Conservation (phyloP, 129 eudicot species). For the Artemisia annua region DNA sequence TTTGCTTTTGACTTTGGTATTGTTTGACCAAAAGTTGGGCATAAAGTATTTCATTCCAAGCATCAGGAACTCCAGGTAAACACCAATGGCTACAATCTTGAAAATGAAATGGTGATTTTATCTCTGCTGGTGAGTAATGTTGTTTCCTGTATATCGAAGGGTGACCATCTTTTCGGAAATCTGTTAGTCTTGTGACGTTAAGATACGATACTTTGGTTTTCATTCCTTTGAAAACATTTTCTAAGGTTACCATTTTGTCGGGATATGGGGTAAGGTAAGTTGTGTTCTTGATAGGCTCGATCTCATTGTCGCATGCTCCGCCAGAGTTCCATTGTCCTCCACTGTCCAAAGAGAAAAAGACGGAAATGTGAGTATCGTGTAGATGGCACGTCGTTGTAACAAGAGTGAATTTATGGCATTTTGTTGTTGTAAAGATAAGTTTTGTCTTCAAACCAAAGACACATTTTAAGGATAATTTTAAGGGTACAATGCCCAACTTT, state of each 20-base stretch:
- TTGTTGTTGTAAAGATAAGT: constrained; percentile 7
- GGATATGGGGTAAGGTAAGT: constrained; percentile 66
- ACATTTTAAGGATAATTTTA: background rate
- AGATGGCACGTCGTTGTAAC: constrained; percentile 9
- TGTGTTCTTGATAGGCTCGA: constrained; percentile 76
- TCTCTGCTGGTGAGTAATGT: constrained; percentile 43
- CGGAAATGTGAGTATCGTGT: constrained; percentile 8
- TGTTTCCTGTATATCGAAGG: constrained; percentile 79
- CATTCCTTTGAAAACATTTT: constrained; percentile 65
- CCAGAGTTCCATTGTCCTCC: constrained; percentile 99
- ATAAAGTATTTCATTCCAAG: constrained; percentile 88
- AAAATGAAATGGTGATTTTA: constrained; percentile 38
- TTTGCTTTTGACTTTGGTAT: constrained; percentile 45
- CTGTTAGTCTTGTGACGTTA: constrained; percentile 75
- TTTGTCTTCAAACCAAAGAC: background rate
- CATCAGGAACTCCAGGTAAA: constrained; percentile 95
- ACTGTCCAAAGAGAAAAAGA: constrained; percentile 40
- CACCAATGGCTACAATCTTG: constrained; percentile 99
- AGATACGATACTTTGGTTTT: constrained; percentile 64
- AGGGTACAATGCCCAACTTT: background rate
- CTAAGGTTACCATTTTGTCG: constrained; percentile 68
- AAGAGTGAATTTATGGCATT: constrained; percentile 1
- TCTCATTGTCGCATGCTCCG: constrained; percentile 78
- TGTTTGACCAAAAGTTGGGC: constrained; percentile 66
- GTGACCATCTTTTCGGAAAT: constrained; percentile 89